Evolutionary conservation across 179 eudicot species (phyloP).

Genomic region (Beta corolliflora): DNA sequence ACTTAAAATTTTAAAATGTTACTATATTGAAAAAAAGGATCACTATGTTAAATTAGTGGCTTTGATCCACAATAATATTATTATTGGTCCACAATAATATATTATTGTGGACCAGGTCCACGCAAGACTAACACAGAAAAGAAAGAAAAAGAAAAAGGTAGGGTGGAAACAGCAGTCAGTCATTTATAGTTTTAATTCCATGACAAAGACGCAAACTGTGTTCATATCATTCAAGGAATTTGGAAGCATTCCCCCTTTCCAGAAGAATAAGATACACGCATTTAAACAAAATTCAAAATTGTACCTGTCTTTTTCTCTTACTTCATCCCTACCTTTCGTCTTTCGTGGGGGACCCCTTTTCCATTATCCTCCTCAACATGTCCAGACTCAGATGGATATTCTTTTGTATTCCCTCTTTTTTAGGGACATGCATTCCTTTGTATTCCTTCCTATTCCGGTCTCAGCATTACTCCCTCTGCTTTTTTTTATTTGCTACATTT

Average conservation of each 20-base stretch:
- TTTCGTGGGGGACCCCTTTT: not conserved
- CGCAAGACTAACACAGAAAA: too few relatives aligned
- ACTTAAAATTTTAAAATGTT: too few relatives aligned
- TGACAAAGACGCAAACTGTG: not conserved
- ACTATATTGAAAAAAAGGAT: too few relatives aligned
- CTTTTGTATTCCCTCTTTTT: not conserved
- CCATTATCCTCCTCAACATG: not conserved
- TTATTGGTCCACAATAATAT: too few relatives aligned
- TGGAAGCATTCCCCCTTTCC: not conserved
- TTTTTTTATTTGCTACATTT: too few relatives aligned
- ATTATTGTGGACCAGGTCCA: too few relatives aligned
- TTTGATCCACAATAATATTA: too few relatives aligned
- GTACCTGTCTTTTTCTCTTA: not conserved
- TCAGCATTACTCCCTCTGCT: too few relatives aligned
- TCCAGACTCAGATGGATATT: not conserved
- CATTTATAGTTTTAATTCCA: not conserved
- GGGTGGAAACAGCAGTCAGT: not conserved
- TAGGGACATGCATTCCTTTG: not conserved
- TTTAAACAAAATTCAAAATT: not conserved
- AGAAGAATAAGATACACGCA: not conserved
- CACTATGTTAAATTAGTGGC: too few relatives aligned
- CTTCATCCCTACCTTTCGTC: not conserved
- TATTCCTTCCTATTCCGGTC: not conserved
- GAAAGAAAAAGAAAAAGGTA: too few relatives aligned
- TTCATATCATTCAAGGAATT: slow-evolving; percentile 9